These are phyloP conservation scores for Pseudogymnoascus sp. DNA, from an alignment of 2,329 filamentous ascomycete genomes.

Conservation along the genomic window DNA sequence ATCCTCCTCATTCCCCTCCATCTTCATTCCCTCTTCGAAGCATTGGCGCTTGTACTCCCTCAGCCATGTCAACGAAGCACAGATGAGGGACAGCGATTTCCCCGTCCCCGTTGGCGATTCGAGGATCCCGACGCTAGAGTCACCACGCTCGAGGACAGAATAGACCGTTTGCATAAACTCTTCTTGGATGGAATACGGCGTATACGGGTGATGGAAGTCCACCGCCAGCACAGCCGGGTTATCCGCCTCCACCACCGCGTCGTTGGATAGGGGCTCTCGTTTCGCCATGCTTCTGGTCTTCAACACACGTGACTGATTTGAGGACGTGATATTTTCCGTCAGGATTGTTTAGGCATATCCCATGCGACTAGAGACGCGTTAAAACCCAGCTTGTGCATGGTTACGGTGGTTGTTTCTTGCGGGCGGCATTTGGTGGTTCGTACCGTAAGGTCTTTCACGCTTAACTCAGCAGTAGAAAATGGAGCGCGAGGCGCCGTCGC, in stretches of 20 bases:
- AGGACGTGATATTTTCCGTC: not conserved
- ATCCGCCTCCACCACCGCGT: not conserved
- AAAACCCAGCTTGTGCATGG: not conserved
- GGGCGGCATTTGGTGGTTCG: not conserved
- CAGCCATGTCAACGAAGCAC: conserved; percentile 64
- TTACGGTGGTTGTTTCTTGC: not conserved
- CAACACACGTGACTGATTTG: not conserved
- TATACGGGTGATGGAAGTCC: conserved; percentile 63
- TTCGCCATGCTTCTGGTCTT: not conserved
- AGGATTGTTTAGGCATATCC: not conserved
- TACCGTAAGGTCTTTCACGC: not conserved
- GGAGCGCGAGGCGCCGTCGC: not conserved
- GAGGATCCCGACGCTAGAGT: conserved; percentile 59
- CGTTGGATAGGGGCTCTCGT: not conserved
- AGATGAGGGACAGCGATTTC: conserved; percentile 68
- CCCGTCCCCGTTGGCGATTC: conserved; percentile 67
- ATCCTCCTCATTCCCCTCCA: conserved; percentile 38
- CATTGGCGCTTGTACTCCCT: conserved; percentile 53
- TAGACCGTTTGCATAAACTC: conserved; percentile 66
- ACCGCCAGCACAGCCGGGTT: not conserved
- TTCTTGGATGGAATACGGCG: conserved; percentile 63
- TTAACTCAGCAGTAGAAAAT: not conserved
- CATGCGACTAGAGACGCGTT: not conserved
- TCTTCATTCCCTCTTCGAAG: conserved; percentile 24
- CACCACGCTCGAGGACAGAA: conserved; percentile 48